These are phyloP conservation scores for Colletotrichum liriopes DNA, from an alignment of 2,329 filamentous ascomycete genomes.

Conservation along the genomic window DNA sequence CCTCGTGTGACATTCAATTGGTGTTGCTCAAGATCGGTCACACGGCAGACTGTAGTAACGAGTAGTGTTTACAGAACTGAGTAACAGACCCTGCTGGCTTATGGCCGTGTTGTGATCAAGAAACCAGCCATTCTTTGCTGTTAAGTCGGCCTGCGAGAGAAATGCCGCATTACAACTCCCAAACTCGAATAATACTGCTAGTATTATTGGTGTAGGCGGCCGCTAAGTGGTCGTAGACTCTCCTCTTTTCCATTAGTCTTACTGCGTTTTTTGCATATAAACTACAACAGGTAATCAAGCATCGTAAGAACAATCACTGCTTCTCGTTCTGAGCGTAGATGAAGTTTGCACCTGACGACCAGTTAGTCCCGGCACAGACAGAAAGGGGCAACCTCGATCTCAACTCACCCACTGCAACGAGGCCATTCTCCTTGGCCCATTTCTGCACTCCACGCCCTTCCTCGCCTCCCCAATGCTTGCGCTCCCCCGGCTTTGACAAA, in stretches of 20 bases:
- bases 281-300: too few species aligned
- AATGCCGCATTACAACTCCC: background rate
- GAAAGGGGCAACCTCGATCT: background rate
- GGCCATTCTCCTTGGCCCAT: constrained; percentile 59
- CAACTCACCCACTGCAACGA: constrained; percentile 59
- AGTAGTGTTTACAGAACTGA: too few species aligned
- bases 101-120: too few species aligned
- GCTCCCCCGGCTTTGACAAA: constrained; percentile 53
- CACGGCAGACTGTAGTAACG: too few species aligned
- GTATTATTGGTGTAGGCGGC: background rate
- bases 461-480: constrained; percentile 59
- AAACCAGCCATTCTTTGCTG: too few species aligned
- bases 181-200: background rate
- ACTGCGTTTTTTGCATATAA: background rate
- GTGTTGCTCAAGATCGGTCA: too few species aligned
- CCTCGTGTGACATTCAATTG: too few species aligned
- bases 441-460: constrained; percentile 55
- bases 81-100: too few species aligned
- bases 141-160: too few species aligned
- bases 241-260: background rate
- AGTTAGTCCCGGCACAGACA: background rate
- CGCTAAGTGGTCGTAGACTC: background rate
- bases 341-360: constrained; percentile 58
- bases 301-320: constrained; percentile 47
- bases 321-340: constrained; percentile 58